Evolutionary conservation across 306 rosid genomes (phyloP), one percentile per base, ranked within the genome.

Genomic region (Acacia acuminata): DNA sequence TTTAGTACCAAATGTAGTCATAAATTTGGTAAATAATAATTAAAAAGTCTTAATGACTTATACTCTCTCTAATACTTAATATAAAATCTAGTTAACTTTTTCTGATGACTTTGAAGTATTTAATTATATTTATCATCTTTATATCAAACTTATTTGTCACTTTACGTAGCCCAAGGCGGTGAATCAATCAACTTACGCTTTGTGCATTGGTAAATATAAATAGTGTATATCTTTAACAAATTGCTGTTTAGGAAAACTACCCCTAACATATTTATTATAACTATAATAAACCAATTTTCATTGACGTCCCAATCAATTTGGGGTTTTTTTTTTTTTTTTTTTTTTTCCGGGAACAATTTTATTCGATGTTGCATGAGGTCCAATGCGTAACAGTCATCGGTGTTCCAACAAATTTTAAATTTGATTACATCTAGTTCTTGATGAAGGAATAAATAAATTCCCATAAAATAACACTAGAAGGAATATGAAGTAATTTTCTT

Each of bases 401-500:
- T 71, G 55, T 85, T 71, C 74, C 55, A 84, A 61, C 65, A 76
- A 84, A 77, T 81, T 73, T 55, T 74, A 81, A 84, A 81, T 76
- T 82, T 81, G 68, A 42, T 53, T 42, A 30, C 53, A 42, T 71
- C 79, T 27, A 63, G 19, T 4, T 12, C 17, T 63, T 12, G 17
- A 67, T 2, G 76, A 53, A 65, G 36, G 19, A 48, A 48, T 48
- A 24, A 47, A 0, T 71, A 72, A 65, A 3, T 60, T 60, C 34
- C 67, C 12, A 22, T 60, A 10, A 25, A 27, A 61, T 25, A 25
- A 13, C 38, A 4, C 36, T 24, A 0, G 8, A 61, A 25, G 38
- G 40, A 27, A 4, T 63, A 25, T 5, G 36, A 63, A 30, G 70
- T 63, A 63, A 27, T 64, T 30, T 30, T 64, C n/a, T 30, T 30